Evolutionary conservation across 768 basidiomycete genomes (phyloP).

Genomic region (Boletus fagicola): DNA sequence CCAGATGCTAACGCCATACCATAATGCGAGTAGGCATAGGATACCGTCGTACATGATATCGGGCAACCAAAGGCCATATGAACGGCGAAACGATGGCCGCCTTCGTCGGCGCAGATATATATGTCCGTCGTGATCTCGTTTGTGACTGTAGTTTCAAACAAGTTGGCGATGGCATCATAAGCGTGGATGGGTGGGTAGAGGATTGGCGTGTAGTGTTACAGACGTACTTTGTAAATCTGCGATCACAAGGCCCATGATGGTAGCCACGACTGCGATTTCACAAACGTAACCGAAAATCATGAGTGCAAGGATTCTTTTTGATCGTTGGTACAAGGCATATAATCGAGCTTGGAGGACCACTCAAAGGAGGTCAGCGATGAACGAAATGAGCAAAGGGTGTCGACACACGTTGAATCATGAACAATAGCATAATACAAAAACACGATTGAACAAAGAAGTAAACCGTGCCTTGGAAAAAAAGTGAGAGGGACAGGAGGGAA

Average conservation of each 20-base stretch:
- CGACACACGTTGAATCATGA: constrained; percentile 5
- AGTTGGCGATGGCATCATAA: no score
- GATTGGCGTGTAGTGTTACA: no score
- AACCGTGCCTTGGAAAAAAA: constrained; percentile 6
- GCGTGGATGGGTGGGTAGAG: no score
- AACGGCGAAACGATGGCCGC: neutral
- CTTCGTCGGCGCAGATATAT: no score
- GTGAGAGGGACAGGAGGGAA: neutral
- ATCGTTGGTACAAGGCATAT: constrained; percentile 15
- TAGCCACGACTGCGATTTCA: neutral
- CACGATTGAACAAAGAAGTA: constrained; percentile 9
- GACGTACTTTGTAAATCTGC: no score
- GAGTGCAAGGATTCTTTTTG: constrained; percentile 6
- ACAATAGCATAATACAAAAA: neutral
- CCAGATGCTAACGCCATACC: neutral
- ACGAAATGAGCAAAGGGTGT: neutral
- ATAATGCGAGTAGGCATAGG: constrained; percentile 5
- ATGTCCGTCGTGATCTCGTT: no score
- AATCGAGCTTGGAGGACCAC: constrained; percentile 17
- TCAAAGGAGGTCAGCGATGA: neutral
- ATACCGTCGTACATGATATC: constrained; percentile 8
- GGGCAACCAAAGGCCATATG: constrained; percentile 9
- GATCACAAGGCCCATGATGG: neutral
- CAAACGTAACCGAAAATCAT: constrained; percentile 7
- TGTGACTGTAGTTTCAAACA: no score